phyloP scores from a whole-genome alignment of 2,329 filamentous ascomycete species.

The Botrytis medusae region DNA sequence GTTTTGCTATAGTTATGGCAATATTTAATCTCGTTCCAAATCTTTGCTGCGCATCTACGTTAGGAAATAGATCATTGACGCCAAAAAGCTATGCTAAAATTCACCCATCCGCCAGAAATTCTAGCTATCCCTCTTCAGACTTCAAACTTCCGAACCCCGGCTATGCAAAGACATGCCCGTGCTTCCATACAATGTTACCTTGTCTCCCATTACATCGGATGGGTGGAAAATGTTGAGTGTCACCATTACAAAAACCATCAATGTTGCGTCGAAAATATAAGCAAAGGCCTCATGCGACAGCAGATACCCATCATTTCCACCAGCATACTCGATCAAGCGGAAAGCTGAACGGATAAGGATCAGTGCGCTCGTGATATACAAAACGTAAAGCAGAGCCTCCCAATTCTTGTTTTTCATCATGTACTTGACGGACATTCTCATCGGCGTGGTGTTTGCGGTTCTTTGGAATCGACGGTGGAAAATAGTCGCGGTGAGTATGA shows the following conservation, averaged over 20 bases:
- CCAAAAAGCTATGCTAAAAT: background rate
- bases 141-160: background rate
- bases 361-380: conserved; percentile 45
- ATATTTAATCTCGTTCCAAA: too few species aligned
- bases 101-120: background rate
- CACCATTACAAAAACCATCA: conserved; percentile 43
- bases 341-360: conserved; percentile 50
- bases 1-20: background rate
- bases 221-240: conserved; percentile 42
- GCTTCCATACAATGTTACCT: background rate
- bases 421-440: background rate
- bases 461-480: conserved; percentile 17
- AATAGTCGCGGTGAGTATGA: conserved; percentile 39
- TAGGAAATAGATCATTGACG: background rate
- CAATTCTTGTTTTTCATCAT: conserved; percentile 17
- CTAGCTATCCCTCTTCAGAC: background rate
- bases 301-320: conserved; percentile 47
- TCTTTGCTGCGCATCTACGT: too few species aligned
- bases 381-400: conserved; percentile 40
- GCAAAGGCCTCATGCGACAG: conserved; percentile 47
- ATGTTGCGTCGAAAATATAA: conserved; percentile 47
- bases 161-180: background rate
- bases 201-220: background rate
- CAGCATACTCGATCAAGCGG: conserved; percentile 48
- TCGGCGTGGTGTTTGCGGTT: conserved; percentile 6